Base-by-base conservation (phyloP, 2,329 filamentous ascomycete species). In the Epichloe elymi region DNA sequence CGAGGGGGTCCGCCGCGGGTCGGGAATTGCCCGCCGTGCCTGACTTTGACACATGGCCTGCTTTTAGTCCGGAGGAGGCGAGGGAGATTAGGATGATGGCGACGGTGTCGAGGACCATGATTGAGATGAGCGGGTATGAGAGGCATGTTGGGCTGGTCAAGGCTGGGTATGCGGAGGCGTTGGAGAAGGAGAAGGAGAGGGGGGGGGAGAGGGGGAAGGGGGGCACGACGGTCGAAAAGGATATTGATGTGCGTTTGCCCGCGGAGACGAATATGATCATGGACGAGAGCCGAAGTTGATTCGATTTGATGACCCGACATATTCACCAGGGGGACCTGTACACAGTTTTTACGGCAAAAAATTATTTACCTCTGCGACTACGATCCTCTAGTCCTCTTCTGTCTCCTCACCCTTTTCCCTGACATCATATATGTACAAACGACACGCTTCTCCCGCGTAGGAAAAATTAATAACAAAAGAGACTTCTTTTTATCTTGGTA, bases 391-490 rank as follows among this genome's bases (percentile, higher is more conserved):
- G 17, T 39, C 45, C 20, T 30, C 11, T 39, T 14, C 36, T 39
- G 33, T 11, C 15, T 26, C 37, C 35, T 10, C 17, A 37, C 33
- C 40, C 40, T 37, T 40, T 39, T 41, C 44, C 45, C 58, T 52
- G 51, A 61, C 60, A 57, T 66, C 60, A 57, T 67, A 67, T 68
- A 69, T 70, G 60, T 69, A 69, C 67, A 70, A 61, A 55, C 39
- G 43, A 35, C 58, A 59, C 57, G 60, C 39, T 35, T 37, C 17
- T 59, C 55, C 55, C 57, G 39, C 19, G 20, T 39, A 54, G 50
- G 52, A 55, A 59, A 43, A 37, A 42, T 19, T 60, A 59, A 59
- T 53, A 57, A 62, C 60, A 60, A 63, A 63, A 61, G 56, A 57
- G 60, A 64, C 36, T 41, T 58, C 23, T 55, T 63, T 65, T 59